Conservation (phyloP, 108 stramenopile genomes). For the Aureococcus anophagefferens region DNA sequence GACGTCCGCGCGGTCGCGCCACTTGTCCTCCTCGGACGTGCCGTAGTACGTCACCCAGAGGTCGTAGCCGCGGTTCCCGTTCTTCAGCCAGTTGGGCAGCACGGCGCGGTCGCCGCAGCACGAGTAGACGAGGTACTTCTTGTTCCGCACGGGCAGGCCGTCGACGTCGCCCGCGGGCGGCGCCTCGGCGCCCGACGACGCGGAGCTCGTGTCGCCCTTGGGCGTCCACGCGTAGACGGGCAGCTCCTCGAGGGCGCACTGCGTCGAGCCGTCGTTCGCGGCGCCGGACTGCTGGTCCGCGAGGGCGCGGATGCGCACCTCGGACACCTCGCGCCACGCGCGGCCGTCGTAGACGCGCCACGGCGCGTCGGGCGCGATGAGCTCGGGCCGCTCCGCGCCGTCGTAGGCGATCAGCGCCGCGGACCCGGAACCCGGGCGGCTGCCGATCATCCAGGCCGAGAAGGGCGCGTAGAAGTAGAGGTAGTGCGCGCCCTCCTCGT, state of each 20-base stretch:
- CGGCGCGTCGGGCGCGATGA: background rate
- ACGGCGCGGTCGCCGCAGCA: background rate
- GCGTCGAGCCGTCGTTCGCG: background rate
- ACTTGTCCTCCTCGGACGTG: background rate
- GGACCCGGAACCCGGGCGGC: background rate
- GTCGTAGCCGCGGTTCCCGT: background rate
- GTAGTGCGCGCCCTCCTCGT: background rate
- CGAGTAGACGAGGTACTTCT: background rate
- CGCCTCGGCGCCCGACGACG: background rate
- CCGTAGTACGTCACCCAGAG: background rate
- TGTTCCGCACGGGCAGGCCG: background rate
- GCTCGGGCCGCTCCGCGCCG: background rate
- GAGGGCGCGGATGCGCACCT: background rate
- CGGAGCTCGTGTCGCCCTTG: background rate
- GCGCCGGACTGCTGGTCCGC: background rate
- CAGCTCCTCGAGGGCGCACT: background rate
- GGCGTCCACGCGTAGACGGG: background rate
- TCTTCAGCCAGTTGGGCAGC: background rate
- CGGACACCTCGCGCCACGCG: background rate
- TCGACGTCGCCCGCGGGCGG: background rate
- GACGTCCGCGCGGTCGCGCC: background rate
- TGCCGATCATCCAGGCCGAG: background rate
- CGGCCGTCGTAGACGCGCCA: constrained; percentile 1
- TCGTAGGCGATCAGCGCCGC: background rate
- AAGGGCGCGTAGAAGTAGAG: background rate